Conservation (phyloP, 129 eudicot species). For the Scalesia atractyloides region DNA sequence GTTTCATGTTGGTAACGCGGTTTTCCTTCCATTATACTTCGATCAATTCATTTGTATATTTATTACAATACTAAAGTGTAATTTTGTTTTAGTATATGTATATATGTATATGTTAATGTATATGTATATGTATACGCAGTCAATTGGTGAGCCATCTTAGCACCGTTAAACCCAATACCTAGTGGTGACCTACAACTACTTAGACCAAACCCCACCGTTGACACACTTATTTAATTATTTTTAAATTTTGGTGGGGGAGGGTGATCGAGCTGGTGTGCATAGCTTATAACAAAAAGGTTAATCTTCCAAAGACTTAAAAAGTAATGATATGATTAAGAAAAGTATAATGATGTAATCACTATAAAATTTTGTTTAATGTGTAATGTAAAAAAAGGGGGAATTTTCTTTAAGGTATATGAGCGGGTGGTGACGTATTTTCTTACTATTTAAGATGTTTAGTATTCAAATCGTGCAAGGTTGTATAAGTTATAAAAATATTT, state of each 20-base stretch:
- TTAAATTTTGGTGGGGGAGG: not conserved
- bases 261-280: not conserved
- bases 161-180: no score
- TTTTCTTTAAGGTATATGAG: no score
- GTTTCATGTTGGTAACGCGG: constrained; percentile 34
- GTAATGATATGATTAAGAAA: not conserved
- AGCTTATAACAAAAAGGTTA: not conserved
- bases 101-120: not conserved
- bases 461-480: no score
- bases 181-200: not conserved
- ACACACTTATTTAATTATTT: not conserved
- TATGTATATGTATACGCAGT: not conserved
- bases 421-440: no score
- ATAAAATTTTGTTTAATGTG: not conserved
- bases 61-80: not conserved
- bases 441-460: no score
- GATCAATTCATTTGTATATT: not conserved
- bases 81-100: not conserved
- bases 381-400: no score
- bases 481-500: no score
- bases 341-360: not conserved
- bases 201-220: not conserved
- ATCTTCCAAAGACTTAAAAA: not conserved
- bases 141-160: no score
- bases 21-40: not conserved